Conservation (phyloP, 768 basidiomycete species). For the Mrakia frigida region DNA sequence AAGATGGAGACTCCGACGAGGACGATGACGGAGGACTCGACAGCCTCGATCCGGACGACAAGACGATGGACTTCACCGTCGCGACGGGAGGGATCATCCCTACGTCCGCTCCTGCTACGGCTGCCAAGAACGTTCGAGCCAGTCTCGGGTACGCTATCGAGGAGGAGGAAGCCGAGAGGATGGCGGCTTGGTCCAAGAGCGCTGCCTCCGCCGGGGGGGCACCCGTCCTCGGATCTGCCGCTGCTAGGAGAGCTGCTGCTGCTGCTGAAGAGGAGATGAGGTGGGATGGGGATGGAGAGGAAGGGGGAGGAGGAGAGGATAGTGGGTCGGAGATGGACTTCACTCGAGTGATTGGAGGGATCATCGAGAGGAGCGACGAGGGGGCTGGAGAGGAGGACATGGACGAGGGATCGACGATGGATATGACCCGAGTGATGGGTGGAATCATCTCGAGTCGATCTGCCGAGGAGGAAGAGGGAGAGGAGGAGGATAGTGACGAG, state of each 20-base stretch:
- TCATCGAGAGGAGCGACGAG: conserved; percentile 16
- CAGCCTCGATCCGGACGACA: conserved; percentile 22
- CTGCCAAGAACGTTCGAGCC: conserved; percentile 36
- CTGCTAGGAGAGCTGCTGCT: conserved; percentile 4
- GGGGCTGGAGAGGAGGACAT: background rate
- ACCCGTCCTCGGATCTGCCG: background rate
- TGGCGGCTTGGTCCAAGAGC: conserved; percentile 20
- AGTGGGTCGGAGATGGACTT: conserved; percentile 18
- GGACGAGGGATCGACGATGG: conserved; percentile 14
- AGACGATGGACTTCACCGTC: conserved; percentile 46
- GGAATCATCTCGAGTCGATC: conserved; percentile 8
- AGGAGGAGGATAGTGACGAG: conserved; percentile 23
- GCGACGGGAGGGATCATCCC: conserved; percentile 44
- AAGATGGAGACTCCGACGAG: conserved; percentile 33
- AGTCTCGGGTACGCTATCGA: conserved; percentile 42
- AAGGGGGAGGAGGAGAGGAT: conserved; percentile 8
- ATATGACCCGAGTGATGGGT: conserved; percentile 10
- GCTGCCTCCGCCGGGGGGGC: background rate
- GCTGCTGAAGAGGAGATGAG: conserved; percentile 16
- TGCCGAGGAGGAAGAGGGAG: background rate
- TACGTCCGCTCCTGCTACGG: conserved; percentile 37
- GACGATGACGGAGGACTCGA: conserved; percentile 36
- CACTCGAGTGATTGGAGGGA: conserved; percentile 10
- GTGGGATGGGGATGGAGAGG: background rate
- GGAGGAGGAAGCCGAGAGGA: conserved; percentile 33